phyloP scores from a whole-genome alignment of 2,329 filamentous ascomycete genomes.

The Cryphonectria japonica region DNA sequence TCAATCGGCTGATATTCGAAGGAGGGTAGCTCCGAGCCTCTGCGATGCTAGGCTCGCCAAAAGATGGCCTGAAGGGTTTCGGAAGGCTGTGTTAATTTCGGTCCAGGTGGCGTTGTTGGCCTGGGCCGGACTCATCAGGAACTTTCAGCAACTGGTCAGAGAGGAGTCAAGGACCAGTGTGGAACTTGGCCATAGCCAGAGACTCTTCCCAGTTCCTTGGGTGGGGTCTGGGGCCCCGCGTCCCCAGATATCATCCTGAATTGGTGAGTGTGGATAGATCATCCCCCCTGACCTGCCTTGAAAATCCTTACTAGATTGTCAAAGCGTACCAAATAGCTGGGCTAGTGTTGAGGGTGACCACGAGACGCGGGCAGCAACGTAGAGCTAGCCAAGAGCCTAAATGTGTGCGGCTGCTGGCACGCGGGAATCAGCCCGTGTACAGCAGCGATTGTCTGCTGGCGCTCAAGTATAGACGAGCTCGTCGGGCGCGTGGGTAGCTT shows the following conservation, averaged over 20 bases:
- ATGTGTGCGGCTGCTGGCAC: neutral
- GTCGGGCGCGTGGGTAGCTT: neutral
- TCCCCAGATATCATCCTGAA: conserved; percentile 5
- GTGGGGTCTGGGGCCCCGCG: conserved; percentile 22
- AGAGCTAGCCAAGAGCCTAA: neutral
- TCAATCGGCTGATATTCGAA: neutral
- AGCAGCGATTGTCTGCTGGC: neutral
- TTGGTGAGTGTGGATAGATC: neutral
- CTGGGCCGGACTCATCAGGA: neutral
- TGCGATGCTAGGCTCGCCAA: neutral
- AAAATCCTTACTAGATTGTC: neutral
- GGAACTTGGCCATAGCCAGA: neutral
- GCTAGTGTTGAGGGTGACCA: neutral
- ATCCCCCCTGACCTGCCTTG: neutral
- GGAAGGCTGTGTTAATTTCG: neutral
- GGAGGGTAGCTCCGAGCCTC: neutral
- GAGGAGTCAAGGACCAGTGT: neutral
- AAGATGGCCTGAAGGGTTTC: neutral
- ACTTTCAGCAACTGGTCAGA: neutral
- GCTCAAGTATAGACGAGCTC: neutral
- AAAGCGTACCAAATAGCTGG: neutral
- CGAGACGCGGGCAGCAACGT: neutral
- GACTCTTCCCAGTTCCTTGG: neutral
- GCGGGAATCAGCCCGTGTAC: neutral
- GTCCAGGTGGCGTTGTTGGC: neutral